Evolutionary conservation across 192 early-diverging fungal species (phyloP).

Genomic region (Funneliformis mosseae): DNA sequence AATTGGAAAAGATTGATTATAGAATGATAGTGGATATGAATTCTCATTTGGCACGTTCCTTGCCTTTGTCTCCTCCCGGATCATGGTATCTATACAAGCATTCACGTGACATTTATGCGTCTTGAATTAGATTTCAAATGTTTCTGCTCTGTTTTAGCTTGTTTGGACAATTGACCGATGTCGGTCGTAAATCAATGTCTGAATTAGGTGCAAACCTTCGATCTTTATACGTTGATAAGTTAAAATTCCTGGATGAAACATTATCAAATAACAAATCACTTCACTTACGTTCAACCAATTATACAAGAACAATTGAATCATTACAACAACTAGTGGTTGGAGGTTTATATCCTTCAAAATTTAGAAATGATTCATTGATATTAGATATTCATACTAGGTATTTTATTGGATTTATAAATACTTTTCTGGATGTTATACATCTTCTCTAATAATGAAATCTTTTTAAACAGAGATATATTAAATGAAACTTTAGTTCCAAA

Average conservation of each 20-base stretch:
- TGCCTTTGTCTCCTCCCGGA: neutral
- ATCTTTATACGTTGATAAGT: slow-evolving; percentile 41
- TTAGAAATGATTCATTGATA: slow-evolving; percentile 17
- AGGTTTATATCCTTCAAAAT: slow-evolving; percentile 42
- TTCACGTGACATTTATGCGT: no score
- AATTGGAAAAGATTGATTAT: neutral
- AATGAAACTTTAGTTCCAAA: neutral
- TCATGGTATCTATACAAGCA: neutral
- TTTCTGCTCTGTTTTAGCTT: no score
- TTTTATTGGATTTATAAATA: neutral
- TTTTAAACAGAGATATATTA: neutral
- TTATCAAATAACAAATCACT: slow-evolving; percentile 26
- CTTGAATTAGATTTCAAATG: no score
- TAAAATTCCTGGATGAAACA: neutral
- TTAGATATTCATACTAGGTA: slow-evolving; percentile 44
- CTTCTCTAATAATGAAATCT: neutral
- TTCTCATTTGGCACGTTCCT: neutral
- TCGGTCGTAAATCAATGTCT: slow-evolving; percentile 41
- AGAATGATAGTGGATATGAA: neutral
- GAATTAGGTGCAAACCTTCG: slow-evolving; percentile 37
- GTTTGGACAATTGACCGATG: slow-evolving; percentile 40
- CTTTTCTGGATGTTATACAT: neutral
- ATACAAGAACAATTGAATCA: slow-evolving; percentile 43
- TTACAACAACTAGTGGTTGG: slow-evolving; percentile 43
- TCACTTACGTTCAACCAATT: slow-evolving; percentile 41